Evolutionary conservation across 2,329 filamentous ascomycete species (phyloP).

Genomic region (Orbilia blumenaviensis): DNA sequence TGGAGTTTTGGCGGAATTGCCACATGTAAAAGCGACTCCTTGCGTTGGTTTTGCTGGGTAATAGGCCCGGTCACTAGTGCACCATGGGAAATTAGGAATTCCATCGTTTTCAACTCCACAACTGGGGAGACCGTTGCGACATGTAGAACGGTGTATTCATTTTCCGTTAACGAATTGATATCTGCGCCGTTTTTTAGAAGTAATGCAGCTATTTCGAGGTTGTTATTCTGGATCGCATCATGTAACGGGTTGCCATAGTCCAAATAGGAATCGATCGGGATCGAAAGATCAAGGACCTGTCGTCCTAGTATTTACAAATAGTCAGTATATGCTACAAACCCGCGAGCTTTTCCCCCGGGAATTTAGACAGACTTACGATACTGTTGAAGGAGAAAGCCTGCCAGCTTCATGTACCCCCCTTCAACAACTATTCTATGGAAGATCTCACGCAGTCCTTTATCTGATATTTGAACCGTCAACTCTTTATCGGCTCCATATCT

Average conservation of each 20-base stretch:
- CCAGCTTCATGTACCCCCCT: not conserved
- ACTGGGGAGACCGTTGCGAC: too few relatives aligned
- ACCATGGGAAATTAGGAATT: not conserved
- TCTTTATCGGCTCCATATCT: not conserved
- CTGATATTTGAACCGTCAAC: not conserved
- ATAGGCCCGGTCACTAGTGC: not conserved
- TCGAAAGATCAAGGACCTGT: not conserved
- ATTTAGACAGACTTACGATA: not conserved
- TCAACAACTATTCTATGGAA: not conserved
- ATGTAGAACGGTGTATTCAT: not conserved
- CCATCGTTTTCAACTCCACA: not conserved
- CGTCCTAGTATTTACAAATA: not conserved
- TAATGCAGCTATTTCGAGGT: not conserved
- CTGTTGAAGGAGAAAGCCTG: not conserved
- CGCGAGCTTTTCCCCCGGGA: too few relatives aligned
- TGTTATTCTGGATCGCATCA: not conserved
- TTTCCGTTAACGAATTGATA: not conserved
- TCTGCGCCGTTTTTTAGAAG: not conserved
- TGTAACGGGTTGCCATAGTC: not conserved
- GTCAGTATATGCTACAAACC: not conserved
- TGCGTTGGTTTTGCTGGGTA: not conserved
- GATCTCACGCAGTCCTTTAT: not conserved
- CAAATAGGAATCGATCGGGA: not conserved
- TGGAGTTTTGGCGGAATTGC: too few relatives aligned
- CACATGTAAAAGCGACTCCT: not conserved